These are phyloP conservation scores for Hydnomerulius pinastri DNA, from an alignment of 768 basidiomycete genomes.

Conservation along the genomic window DNA sequence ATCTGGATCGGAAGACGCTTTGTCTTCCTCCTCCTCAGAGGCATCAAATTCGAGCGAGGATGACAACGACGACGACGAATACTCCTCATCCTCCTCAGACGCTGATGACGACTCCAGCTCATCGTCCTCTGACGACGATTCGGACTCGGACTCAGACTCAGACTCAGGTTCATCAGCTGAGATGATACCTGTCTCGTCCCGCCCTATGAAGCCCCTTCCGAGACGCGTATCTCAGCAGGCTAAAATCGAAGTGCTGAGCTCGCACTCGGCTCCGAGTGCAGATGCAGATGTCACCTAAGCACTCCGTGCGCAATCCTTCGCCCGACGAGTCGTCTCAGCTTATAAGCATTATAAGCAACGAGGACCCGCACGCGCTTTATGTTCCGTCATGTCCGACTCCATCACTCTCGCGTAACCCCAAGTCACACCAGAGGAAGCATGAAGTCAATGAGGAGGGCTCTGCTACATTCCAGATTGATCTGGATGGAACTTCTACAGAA, in stretches of 20 bases:
- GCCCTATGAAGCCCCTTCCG: conserved; percentile 51
- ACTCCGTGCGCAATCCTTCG: no score
- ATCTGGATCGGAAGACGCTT: conserved; percentile 11
- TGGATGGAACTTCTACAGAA: no score
- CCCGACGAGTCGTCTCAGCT: no score
- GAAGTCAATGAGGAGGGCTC: no score
- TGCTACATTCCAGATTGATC: no score
- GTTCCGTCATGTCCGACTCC: no score
- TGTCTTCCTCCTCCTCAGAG: conserved; percentile 10
- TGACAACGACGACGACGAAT: conserved; percentile 3
- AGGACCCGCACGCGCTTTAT: no score
- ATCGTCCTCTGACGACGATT: background rate
- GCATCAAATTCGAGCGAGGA: conserved; percentile 14
- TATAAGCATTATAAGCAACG: no score
- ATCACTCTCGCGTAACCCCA: no score
- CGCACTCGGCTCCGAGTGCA: background rate
- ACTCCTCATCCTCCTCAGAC: background rate
- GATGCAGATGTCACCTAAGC: background rate
- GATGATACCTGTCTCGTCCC: conserved; percentile 42
- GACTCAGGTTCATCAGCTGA: conserved; percentile 23
- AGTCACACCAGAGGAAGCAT: no score
- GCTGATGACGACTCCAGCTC: background rate
- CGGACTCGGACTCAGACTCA: conserved; percentile 18
- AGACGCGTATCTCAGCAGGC: conserved; percentile 34
- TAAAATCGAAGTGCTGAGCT: conserved; percentile 33